A percentile compares a stretch with the other conserved stretches of the same genome.
phyloP scores from a whole-genome alignment of 108 stramenopile species.

The Skeletonema costatum region DNA sequence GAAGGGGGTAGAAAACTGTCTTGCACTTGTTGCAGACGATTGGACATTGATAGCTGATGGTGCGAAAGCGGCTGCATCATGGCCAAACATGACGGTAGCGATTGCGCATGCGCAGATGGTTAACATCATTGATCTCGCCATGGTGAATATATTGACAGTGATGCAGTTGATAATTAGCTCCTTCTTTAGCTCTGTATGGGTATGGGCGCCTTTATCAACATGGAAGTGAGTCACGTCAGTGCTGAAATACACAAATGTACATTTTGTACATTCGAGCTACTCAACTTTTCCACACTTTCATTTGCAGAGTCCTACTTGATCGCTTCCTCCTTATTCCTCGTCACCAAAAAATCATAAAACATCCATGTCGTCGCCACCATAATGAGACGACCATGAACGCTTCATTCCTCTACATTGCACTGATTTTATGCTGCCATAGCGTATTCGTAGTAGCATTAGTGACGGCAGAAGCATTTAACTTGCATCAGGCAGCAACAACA shows the following conservation, averaged over 20 bases:
- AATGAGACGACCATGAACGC: neutral
- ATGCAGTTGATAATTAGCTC: neutral
- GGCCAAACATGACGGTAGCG: neutral
- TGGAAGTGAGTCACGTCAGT: neutral
- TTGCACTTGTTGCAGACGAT: neutral
- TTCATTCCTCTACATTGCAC: neutral
- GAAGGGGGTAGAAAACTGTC: neutral
- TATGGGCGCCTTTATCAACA: neutral
- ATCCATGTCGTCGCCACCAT: neutral
- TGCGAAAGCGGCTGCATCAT: neutral
- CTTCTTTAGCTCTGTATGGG: neutral
- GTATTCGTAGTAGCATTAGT: neutral
- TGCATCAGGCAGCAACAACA: neutral
- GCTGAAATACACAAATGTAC: neutral
- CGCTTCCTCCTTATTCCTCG: neutral
- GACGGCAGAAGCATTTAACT: neutral
- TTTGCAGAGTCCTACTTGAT: neutral
- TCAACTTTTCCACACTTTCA: neutral
- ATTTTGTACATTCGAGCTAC: neutral
- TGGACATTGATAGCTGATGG: neutral
- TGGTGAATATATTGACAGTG: neutral
- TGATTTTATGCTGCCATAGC: constrained; percentile 1
- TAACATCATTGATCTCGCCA: constrained; percentile 4
- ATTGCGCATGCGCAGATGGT: neutral
- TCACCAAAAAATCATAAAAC: neutral